Base-by-base conservation (phyloP, 108 stramenopile species). In the Cyclotella choctawhatcheeana region DNA sequence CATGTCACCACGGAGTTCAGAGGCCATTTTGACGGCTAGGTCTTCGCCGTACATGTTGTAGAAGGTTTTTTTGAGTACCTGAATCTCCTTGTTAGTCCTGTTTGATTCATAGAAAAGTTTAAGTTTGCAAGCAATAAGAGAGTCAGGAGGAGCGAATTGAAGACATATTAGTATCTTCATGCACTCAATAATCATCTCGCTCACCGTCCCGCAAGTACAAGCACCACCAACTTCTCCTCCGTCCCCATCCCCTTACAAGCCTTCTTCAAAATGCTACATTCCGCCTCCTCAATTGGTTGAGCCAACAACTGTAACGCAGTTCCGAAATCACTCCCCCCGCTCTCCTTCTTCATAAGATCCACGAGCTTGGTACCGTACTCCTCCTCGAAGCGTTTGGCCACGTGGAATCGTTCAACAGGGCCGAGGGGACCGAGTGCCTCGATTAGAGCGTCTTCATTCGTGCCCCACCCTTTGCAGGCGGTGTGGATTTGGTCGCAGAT, bases 41-140 rank as follows among this genome's bases (percentile, higher is more conserved):
- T 60, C 59, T 21, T 60, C 35, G 12, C 35, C 59, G 35, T 60
- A 60, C 34, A 60, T 40, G 6, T 24, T 12, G 18, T 20, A 60
- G 37, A 60, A 60, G 20, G 16, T 60, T 20, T 37, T 43, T 21
- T 60, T 60, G 37, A 60, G 59, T 12, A 60, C 59, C 8, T 60
- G 12, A 20, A 60, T 60, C 25, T 60, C 59, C 35, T 60, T 60
- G 35, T 60, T 60, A 13, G 59, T 60, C n/a, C 59, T 35, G 54
- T 17, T 8, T 22, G 59, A 22, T 1, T 18, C 51, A 3, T 10
- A 52, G 48, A 18, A 18, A 4, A n/a, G 48, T 52, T 52, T 2
- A 22, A 3, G 10, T 24, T 52, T 22, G 18, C n/a, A n/a, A n/a
- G n/a, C n/a, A n/a, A n/a, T n/a, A n/a, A n/a, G n/a, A n/a, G n/a